Percentiles rank a stretch among this genome's conserved stretches.
phyloP scores from a whole-genome alignment of 148 eudicot genomes.

The Rhododendron ferrugineum region DNA sequence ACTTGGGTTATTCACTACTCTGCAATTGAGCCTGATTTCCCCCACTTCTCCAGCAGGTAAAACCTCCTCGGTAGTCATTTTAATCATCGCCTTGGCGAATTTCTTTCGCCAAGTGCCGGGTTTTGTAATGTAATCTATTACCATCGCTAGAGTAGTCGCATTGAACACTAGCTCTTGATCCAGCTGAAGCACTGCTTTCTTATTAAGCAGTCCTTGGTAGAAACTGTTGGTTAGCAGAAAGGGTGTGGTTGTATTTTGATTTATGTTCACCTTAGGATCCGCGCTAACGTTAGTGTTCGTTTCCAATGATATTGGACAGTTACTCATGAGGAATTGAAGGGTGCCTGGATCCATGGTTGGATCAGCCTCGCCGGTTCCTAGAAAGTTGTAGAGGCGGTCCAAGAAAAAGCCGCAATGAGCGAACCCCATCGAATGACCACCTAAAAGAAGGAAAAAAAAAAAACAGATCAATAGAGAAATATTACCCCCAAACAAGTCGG shows the following conservation, averaged over 20 bases:
- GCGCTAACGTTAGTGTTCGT: background rate
- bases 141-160: background rate
- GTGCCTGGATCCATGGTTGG: constrained; percentile 10
- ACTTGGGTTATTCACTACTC: constrained; percentile 10
- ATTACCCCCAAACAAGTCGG: background rate
- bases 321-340: background rate
- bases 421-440: constrained; percentile 25
- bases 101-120: constrained; percentile 13
- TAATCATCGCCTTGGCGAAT: constrained; percentile 21
- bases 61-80: constrained; percentile 12
- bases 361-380: constrained; percentile 15
- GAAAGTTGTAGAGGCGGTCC: constrained; percentile 24
- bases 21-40: constrained; percentile 22
- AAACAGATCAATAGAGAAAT: background rate
- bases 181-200: constrained; percentile 10
- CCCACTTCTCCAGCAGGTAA: constrained; percentile 18
- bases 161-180: constrained; percentile 19
- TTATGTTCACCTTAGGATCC: constrained; percentile 14
- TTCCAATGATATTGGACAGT: constrained; percentile 7
- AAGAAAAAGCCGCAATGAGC: constrained; percentile 18
- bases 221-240: constrained; percentile 12
- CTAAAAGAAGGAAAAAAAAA: background rate
- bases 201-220: constrained; percentile 12
- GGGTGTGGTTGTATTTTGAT: constrained; percentile 8
- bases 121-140: background rate